A percentile compares a stretch with the other conserved stretches of the same genome.
These are phyloP conservation scores for Ceratocystis diversiconidia DNA, from an alignment of 2,329 filamentous ascomycete species.

Conservation along the genomic window DNA sequence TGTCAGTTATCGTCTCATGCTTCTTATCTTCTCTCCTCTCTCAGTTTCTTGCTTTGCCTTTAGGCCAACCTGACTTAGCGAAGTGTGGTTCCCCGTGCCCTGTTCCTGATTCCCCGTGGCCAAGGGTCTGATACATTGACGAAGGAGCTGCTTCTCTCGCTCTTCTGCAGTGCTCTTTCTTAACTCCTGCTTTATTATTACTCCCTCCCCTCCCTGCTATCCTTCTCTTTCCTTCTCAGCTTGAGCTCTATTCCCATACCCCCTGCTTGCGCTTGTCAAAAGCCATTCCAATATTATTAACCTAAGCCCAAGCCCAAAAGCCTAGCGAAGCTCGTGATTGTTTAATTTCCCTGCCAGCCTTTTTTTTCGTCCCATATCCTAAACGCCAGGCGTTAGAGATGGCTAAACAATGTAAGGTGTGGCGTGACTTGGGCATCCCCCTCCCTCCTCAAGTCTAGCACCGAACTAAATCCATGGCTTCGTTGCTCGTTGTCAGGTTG, in stretches of 20 bases:
- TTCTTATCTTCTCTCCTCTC: neutral
- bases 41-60: neutral
- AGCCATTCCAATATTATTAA: neutral
- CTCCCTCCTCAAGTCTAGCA: neutral
- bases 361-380: conserved; percentile 13
- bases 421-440: neutral
- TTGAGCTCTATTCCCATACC: neutral
- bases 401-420: conserved; percentile 6
- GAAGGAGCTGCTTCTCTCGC: neutral
- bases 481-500: neutral
- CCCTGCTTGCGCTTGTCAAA: no score
- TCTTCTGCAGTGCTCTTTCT: neutral
- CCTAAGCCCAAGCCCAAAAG: neutral
- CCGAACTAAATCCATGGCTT: neutral
- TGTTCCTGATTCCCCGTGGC: neutral
- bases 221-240: neutral
- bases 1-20: neutral
- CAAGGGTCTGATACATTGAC: conserved; percentile 1
- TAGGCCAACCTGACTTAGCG: neutral
- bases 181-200: neutral
- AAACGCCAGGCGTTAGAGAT: conserved; percentile 10
- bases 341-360: neutral
- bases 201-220: neutral
- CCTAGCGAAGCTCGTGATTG: neutral
- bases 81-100: neutral